phyloP scores from a whole-genome alignment of 306 rosid genomes.

The Purshia tridentata region DNA sequence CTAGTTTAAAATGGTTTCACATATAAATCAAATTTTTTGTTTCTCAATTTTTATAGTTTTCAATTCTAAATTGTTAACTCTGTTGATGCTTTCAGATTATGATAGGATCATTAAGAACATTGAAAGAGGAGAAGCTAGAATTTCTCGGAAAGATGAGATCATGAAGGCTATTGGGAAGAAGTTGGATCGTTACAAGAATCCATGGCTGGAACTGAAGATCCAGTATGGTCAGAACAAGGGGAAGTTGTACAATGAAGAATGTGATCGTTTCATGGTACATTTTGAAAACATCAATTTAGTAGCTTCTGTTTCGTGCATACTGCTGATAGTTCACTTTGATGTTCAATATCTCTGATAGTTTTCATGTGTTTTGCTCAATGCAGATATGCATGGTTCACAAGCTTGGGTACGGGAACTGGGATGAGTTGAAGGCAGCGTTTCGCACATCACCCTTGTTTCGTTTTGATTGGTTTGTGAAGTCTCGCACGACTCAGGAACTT shows the following conservation, averaged over 20 bases:
- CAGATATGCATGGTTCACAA: constrained; percentile 99
- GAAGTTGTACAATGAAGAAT: constrained; percentile 95
- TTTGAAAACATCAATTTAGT: background rate
- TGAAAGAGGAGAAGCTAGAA: constrained; percentile 98
- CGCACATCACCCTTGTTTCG: constrained; percentile 98
- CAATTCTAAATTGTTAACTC: constrained; percentile 8
- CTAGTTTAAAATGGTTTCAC: background rate
- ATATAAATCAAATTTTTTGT: background rate
- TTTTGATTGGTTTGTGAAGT: constrained; percentile 98
- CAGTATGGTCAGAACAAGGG: constrained; percentile 98
- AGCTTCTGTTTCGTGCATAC: background rate
- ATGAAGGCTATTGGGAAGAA: constrained; percentile 99
- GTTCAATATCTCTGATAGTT: background rate
- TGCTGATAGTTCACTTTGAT: background rate
- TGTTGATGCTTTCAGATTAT: constrained; percentile 54
- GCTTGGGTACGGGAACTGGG: constrained; percentile 99
- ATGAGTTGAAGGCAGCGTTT: constrained; percentile 92
- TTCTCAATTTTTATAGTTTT: background rate
- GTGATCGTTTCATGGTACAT: constrained; percentile 95
- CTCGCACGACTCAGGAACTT: constrained; percentile 98
- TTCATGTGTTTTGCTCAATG: constrained; percentile 12
- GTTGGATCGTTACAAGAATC: constrained; percentile 96
- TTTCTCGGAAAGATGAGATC: constrained; percentile 95
- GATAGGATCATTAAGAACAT: constrained; percentile 95
- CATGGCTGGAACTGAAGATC: constrained; percentile 96